Evolutionary conservation across 805 yeast species (phyloP).

Genomic region (Cyberlindnera amylophila): DNA sequence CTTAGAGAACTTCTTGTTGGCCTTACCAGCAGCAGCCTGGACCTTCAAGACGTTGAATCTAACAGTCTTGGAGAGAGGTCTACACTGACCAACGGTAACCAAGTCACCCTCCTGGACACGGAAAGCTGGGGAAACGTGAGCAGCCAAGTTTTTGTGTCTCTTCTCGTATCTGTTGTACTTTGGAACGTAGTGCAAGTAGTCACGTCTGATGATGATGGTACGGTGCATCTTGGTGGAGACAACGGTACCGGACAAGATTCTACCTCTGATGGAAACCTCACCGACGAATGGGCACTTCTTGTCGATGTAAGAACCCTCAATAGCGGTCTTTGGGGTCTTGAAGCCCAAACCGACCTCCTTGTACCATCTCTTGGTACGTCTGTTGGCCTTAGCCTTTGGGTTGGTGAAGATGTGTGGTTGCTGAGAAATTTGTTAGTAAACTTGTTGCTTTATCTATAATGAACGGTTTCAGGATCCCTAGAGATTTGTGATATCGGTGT

Average conservation of each 20-base stretch:
- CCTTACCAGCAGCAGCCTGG: constrained; percentile 79
- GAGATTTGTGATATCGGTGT: too few relatives aligned
- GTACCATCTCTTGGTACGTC: constrained; percentile 99
- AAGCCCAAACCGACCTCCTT: constrained; percentile 99
- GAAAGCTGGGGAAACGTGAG: constrained; percentile 99
- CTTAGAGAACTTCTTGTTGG: constrained; percentile 93
- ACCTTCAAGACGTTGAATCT: constrained; percentile 99
- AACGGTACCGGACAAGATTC: constrained; percentile 98
- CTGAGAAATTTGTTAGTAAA: constrained; percentile 50
- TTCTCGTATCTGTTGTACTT: constrained; percentile 99
- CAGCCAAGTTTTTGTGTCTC: constrained; percentile 99
- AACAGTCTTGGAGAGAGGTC: constrained; percentile 99
- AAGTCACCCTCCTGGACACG: constrained; percentile 98
- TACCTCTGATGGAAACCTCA: constrained; percentile 97
- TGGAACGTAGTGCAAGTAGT: constrained; percentile 99
- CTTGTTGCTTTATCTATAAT: background rate
- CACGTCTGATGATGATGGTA: constrained; percentile 99
- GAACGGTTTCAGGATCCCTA: too few relatives aligned
- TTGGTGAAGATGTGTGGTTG: constrained; percentile 99
- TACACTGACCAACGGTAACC: constrained; percentile 99
- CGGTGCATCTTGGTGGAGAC: constrained; percentile 99
- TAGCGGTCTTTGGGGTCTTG: constrained; percentile 99
- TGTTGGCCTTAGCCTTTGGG: constrained; percentile 99
- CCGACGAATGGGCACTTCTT: constrained; percentile 99
- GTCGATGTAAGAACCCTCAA: constrained; percentile 98